Percentiles rank a stretch among this genome's conserved stretches.
Evolutionary conservation across 1,139 yeast genomes (phyloP).

Genomic region (Hyphopichia fennica): DNA sequence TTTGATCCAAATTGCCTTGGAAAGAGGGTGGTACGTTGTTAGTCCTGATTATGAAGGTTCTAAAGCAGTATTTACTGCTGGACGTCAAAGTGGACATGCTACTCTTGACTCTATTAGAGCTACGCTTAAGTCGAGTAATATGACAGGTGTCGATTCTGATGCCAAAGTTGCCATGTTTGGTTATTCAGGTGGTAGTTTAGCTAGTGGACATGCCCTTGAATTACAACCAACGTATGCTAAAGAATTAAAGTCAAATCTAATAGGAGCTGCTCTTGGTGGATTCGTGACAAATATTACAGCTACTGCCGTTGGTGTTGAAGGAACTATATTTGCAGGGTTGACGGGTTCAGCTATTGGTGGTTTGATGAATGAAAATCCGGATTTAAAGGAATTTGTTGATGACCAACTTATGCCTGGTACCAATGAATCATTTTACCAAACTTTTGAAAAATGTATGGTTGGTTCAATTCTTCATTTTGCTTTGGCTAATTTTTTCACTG

Average conservation of each 20-base stretch:
- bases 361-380: slow-evolving; percentile 27
- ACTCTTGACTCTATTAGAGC: slow-evolving; percentile 19
- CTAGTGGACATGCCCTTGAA: slow-evolving; percentile 22
- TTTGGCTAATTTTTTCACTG: slow-evolving; percentile 14
- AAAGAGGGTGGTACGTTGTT: slow-evolving; percentile 19
- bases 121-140: slow-evolving; percentile 11
- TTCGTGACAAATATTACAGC: slow-evolving; percentile 24
- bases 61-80: slow-evolving; percentile 19
- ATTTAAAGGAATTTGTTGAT: slow-evolving; percentile 7
- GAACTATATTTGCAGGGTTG: slow-evolving; percentile 25
- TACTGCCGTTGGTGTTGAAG: slow-evolving; percentile 20
- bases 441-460: slow-evolving; percentile 15
- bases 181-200: slow-evolving; percentile 23
- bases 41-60: slow-evolving; percentile 23
- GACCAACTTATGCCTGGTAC: slow-evolving; percentile 11
- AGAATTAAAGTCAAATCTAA: slow-evolving; percentile 20
- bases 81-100: slow-evolving; percentile 19
- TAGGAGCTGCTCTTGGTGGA: slow-evolving; percentile 36
- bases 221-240: slow-evolving; percentile 31
- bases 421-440: slow-evolving; percentile 11
- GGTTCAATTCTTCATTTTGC: slow-evolving; percentile 12
- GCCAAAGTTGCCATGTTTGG: slow-evolving; percentile 21
- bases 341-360: slow-evolving; percentile 26
- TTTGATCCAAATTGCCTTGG: slow-evolving; percentile 10
- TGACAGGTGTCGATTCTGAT: slow-evolving; percentile 15